Percentiles rank a stretch among this genome's conserved stretches.
Conservation (phyloP, 805 yeast species). For the Cyberlindnera galapagoensis region DNA sequence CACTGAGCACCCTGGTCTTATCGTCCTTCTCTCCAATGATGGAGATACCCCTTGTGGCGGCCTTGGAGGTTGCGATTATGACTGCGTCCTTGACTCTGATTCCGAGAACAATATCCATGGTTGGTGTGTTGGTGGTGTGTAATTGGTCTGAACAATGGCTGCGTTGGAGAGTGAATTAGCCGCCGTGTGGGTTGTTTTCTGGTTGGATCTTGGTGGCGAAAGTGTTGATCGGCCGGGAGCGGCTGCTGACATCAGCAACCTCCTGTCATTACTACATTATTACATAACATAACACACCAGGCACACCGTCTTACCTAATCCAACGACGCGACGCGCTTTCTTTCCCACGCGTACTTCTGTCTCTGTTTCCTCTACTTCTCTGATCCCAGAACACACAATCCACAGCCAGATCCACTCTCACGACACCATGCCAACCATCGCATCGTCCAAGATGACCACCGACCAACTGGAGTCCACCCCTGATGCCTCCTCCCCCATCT, state of each 20-base stretch:
- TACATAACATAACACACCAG: too few relatives aligned
- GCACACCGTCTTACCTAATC: too few relatives aligned
- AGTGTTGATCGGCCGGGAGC: too few relatives aligned
- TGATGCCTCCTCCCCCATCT: slow-evolving; percentile 20
- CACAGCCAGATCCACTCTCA: background rate
- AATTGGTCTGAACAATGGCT: too few relatives aligned
- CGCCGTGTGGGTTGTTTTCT: background rate
- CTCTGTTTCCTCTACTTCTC: too few relatives aligned
- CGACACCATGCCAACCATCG: slow-evolving; percentile 17
- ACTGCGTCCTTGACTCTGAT: slow-evolving; percentile 77
- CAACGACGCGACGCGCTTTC: too few relatives aligned
- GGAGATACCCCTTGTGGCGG: slow-evolving; percentile 86
- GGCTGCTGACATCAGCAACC: too few relatives aligned
- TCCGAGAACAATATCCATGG: slow-evolving; percentile 89
- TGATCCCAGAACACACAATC: too few relatives aligned
- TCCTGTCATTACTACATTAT: too few relatives aligned
- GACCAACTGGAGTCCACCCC: slow-evolving; percentile 15
- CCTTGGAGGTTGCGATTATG: slow-evolving; percentile 89
- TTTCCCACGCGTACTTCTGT: too few relatives aligned
- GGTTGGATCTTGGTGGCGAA: too few relatives aligned
- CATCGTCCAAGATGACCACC: slow-evolving; percentile 8
- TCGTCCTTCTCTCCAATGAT: slow-evolving; percentile 73
- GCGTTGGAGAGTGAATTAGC: background rate
- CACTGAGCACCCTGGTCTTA: slow-evolving; percentile 69
- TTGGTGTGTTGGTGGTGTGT: slow-evolving; percentile 1